A percentile compares a stretch with the other conserved stretches of the same genome.
phyloP scores from a whole-genome alignment of 1,284 basidiomycete genomes.

The Trametes sp. region DNA sequence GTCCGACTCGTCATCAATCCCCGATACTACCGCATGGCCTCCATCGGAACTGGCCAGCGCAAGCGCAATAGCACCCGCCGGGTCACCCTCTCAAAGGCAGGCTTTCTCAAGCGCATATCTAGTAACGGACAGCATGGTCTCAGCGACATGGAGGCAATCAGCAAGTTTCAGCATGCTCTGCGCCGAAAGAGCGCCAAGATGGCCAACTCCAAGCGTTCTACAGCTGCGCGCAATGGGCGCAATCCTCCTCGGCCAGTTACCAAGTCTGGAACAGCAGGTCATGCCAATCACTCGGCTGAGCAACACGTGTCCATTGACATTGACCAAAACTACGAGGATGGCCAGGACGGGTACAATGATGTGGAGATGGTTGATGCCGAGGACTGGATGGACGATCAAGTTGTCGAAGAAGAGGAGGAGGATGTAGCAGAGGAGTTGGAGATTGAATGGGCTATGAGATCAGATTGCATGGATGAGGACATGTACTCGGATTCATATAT shows the following conservation, averaged over 20 bases:
- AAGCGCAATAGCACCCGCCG: neutral
- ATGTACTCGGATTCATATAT: no score
- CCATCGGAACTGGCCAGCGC: neutral
- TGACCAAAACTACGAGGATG: neutral
- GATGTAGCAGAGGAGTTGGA: neutral
- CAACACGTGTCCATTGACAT: no score
- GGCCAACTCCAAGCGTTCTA: neutral
- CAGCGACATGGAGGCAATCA: no score
- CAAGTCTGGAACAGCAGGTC: neutral
- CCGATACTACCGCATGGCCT: neutral
- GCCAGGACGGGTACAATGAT: neutral
- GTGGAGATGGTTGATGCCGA: no score
- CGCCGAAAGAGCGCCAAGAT: no score
- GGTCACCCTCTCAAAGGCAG: neutral
- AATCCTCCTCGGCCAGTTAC: neutral
- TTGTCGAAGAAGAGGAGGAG: neutral
- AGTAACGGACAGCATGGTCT: neutral
- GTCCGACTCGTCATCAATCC: neutral
- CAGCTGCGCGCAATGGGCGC: neutral
- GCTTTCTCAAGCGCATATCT: neutral
- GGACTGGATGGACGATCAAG: no score
- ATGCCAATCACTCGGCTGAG: neutral
- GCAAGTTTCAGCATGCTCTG: no score
- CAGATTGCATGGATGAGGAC: no score
- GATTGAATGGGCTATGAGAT: neutral